Evolutionary conservation across 2,329 filamentous ascomycete genomes (phyloP).

Genomic region (Fonsecaea multimorphosa): DNA sequence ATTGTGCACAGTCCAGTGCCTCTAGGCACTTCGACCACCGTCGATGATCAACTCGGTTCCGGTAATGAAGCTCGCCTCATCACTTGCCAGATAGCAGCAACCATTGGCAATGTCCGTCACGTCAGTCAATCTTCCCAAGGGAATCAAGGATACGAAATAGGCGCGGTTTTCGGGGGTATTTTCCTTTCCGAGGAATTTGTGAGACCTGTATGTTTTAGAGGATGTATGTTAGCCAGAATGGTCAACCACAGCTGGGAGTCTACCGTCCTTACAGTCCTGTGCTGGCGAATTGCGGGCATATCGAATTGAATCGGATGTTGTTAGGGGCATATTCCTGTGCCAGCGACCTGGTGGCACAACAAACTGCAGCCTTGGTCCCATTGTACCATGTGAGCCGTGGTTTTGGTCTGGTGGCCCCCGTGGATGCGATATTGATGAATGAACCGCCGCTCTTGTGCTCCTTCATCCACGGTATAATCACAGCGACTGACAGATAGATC

Average conservation of each 20-base stretch:
- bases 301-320: conserved; percentile 74
- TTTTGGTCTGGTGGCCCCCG: conserved; percentile 28
- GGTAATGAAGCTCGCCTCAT: conserved; percentile 72
- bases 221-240: conserved; percentile 6
- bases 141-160: conserved; percentile 53
- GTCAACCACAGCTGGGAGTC: conserved; percentile 1
- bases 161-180: conserved; percentile 53
- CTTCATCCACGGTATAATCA: conserved; percentile 34
- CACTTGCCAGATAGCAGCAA: conserved; percentile 71
- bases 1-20: not conserved
- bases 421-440: conserved; percentile 33
- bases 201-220: conserved; percentile 8
- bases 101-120: conserved; percentile 71
- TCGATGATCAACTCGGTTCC: conserved; percentile 22
- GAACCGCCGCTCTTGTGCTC: conserved; percentile 26
- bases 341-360: conserved; percentile 68
- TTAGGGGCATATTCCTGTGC: conserved; percentile 75
- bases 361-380: conserved; percentile 69
- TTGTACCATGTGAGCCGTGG: conserved; percentile 49
- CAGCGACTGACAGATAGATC: conserved; percentile 29
- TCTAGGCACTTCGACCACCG: conserved; percentile 11
- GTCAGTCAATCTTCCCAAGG: conserved; percentile 50
- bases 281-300: conserved; percentile 69
- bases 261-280: conserved; percentile 62
- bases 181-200: conserved; percentile 46